These are phyloP conservation scores for Metschnikowia noctiluminum DNA, from an alignment of 805 yeast genomes.

Conservation along the genomic window DNA sequence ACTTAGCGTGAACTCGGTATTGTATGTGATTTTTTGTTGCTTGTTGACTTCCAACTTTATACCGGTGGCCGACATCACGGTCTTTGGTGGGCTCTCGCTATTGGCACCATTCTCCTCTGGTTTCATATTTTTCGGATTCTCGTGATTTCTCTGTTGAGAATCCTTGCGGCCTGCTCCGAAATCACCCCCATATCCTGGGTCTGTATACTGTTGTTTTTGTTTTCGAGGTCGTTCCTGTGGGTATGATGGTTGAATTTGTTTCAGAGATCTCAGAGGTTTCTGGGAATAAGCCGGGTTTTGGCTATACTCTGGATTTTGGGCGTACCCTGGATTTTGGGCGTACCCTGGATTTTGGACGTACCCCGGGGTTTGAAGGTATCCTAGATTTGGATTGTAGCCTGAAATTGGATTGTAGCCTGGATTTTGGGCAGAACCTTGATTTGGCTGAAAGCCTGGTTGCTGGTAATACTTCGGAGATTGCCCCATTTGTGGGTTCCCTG, in stretches of 20 bases:
- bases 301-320: background rate
- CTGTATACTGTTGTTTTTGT: background rate
- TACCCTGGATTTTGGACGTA: background rate
- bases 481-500: background rate
- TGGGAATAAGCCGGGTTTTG: background rate
- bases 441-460: background rate
- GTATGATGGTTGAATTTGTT: background rate
- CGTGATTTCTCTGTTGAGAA: background rate
- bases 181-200: background rate
- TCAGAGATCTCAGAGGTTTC: background rate
- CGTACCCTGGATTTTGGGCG: background rate
- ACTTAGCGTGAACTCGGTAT: conserved; percentile 13
- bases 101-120: background rate
- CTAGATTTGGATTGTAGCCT: background rate
- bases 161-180: background rate
- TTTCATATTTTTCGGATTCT: background rate
- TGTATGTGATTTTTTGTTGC: conserved; percentile 1
- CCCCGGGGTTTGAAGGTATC: background rate
- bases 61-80: background rate
- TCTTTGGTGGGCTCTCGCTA: background rate
- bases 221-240: background rate
- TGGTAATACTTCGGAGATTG: background rate
- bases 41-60: conserved; percentile 6
- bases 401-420: background rate
- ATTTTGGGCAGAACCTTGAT: background rate